phyloP scores from a whole-genome alignment of 257 asterid genomes.

The Nicotiana obtusifolia region DNA sequence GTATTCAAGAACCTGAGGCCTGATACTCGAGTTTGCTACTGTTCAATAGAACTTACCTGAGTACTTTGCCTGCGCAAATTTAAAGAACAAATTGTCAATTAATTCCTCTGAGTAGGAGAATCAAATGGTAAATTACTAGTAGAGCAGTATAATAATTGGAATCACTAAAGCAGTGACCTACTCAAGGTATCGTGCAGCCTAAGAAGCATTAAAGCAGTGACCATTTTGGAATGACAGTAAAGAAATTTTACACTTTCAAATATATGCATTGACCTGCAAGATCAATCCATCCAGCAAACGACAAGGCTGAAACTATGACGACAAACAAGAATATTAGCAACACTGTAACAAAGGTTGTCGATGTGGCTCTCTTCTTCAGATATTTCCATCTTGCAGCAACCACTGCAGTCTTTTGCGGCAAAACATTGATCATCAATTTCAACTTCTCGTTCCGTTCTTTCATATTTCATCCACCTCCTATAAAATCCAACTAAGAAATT shows the following conservation, averaged over 20 bases:
- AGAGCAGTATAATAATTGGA: too few species aligned
- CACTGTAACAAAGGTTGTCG: neutral
- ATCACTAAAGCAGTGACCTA: too few species aligned
- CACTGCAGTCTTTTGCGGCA: too few species aligned
- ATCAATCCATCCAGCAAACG: constrained; percentile 10
- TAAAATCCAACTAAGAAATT: too few species aligned
- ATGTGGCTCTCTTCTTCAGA: neutral
- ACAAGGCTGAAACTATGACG: neutral
- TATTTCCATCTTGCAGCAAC: neutral
- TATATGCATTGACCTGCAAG: constrained; percentile 13
- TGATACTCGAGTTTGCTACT: neutral
- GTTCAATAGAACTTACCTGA: neutral
- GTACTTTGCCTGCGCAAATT: constrained; percentile 11
- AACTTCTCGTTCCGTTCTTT: constrained; percentile 9
- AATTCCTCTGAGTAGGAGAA: neutral
- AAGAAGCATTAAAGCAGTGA: too few species aligned
- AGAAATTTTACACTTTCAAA: too few species aligned
- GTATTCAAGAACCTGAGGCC: neutral
- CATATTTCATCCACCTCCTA: neutral
- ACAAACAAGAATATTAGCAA: constrained; percentile 4
- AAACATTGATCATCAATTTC: constrained; percentile 1
- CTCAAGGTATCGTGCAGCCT: too few species aligned
- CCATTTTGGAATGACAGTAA: neutral
- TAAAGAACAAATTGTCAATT: neutral
- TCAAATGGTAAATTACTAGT: too few species aligned